Evolutionary conservation across 306 rosid species (phyloP), one percentile per base, ranked within the genome.

Genomic region (Cucurbita argyrosperma): DNA sequence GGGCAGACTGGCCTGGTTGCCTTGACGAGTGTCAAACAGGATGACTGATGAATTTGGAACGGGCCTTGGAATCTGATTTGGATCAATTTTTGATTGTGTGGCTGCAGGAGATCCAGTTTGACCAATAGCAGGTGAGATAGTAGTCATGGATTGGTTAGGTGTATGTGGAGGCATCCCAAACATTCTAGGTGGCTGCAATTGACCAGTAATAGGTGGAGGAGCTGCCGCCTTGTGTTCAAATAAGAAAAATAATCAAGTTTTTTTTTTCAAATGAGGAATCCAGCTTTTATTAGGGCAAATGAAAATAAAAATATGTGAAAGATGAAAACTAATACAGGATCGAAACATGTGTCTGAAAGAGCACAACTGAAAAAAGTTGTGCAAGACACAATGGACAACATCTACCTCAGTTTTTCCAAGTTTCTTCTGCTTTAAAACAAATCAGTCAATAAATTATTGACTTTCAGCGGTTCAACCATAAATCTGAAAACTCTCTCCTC

Each of bases 61-160:
- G 23, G 97, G 99, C 83, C 96, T 78, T 68, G 99, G 99, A 85
- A 94, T 91, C 85, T 94, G 99, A 87, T 88, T 94, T 57, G 99
- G 99, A 79, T 89, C 99, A 61, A 94, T 94, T 83, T 88, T 94
- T 40, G 99, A 88, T 74, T 92, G 85, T 70, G 96, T 96, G 54
- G 87, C 85, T 81, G 87, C 76, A 21, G 98, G 94, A 70, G 92
- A 89, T 85, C 95, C 99, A 42, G 96, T 80, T 84, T 89, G 97
- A 85, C 96, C 91, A 62, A 87, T 84, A 10, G 88, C 85, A 78
- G 96, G 88, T 62, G 93, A 84, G 80, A 91, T 88, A 19, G 98
- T 87, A 63, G 96, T 87, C 97, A 94, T 91, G 43, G 97, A 89
- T 80, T 94, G 99, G 83, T 91, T 94, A 78, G 90, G 96, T 72